Conservation (phyloP, 129 eudicot genomes). For the Flaveria linearis region DNA sequence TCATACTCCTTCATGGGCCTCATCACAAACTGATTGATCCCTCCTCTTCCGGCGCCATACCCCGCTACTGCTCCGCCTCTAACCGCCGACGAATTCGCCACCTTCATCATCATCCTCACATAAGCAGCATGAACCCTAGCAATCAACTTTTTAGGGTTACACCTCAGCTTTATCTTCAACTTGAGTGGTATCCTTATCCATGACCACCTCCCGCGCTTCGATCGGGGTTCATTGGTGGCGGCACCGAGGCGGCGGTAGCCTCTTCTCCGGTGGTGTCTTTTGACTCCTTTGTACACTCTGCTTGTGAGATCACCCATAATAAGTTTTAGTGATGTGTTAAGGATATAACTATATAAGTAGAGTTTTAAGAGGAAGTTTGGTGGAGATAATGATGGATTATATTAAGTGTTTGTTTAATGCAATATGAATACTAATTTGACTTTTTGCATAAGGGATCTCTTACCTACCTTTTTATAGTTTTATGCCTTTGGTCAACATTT, state of each 20-base stretch:
- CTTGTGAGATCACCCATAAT: not conserved
- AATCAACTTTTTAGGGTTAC: not conserved
- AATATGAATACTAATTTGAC: not conserved
- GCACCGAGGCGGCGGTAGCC: slow-evolving; percentile 5
- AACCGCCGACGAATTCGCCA: not conserved
- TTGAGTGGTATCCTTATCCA: not conserved
- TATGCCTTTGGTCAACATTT: not conserved
- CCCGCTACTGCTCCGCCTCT: not conserved
- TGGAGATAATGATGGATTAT: not conserved
- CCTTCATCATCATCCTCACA: not conserved
- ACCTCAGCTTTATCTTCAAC: slow-evolving; percentile 11
- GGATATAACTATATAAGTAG: not conserved
- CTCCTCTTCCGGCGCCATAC: not conserved
- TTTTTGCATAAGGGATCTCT: not conserved
- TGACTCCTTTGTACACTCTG: not conserved
- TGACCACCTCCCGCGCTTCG: not conserved
- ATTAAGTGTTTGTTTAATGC: not conserved
- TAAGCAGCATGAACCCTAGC: not conserved
- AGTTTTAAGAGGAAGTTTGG: not conserved
- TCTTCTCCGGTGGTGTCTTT: not conserved
- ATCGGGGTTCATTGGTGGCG: not conserved
- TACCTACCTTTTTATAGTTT: not conserved
- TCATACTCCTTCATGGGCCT: slow-evolving; percentile 3
- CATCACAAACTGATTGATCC: not conserved
- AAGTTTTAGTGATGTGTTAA: not conserved